A percentile compares a stretch with the other conserved stretches of the same genome.
Evolutionary conservation across 2,329 filamentous ascomycete genomes (phyloP).

Genomic region (Fusarium subtropicale): DNA sequence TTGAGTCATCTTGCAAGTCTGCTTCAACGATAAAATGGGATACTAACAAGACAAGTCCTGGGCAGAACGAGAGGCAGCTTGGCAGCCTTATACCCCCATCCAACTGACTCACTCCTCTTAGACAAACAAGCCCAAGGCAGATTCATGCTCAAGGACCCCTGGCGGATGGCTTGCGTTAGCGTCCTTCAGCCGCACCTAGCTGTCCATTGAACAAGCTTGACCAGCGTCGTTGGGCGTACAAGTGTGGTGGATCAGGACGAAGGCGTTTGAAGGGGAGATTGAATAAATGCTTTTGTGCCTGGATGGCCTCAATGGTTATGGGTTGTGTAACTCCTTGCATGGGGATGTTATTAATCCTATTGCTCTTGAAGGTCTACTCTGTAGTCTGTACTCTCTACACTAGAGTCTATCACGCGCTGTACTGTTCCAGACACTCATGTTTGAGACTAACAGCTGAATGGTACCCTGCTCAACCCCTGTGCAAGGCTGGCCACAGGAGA

Average conservation of each 20-base stretch:
- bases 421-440: background rate
- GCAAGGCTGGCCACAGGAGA: constrained; percentile 1
- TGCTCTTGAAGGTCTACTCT: background rate
- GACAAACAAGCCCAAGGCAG: constrained; percentile 41
- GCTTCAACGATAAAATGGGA: background rate
- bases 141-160: constrained; percentile 29
- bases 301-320: background rate
- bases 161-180: constrained; percentile 40
- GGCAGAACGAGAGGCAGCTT: background rate
- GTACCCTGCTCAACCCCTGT: constrained; percentile 14
- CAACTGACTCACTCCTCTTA: background rate
- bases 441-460: background rate
- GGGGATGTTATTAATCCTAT: background rate
- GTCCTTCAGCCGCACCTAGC: constrained; percentile 43
- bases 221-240: constrained; percentile 26
- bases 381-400: background rate
- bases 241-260: constrained; percentile 21
- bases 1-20: constrained; percentile 34
- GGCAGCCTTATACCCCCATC: constrained; percentile 7
- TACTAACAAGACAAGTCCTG: background rate
- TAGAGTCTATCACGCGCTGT: background rate
- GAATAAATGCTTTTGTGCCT: background rate
- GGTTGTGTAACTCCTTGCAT: background rate
- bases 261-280: constrained; percentile 6
- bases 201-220: constrained; percentile 24